Base-by-base conservation (phyloP, 176 grass and related monocot genomes). In the Puccinellia tenuiflora region DNA sequence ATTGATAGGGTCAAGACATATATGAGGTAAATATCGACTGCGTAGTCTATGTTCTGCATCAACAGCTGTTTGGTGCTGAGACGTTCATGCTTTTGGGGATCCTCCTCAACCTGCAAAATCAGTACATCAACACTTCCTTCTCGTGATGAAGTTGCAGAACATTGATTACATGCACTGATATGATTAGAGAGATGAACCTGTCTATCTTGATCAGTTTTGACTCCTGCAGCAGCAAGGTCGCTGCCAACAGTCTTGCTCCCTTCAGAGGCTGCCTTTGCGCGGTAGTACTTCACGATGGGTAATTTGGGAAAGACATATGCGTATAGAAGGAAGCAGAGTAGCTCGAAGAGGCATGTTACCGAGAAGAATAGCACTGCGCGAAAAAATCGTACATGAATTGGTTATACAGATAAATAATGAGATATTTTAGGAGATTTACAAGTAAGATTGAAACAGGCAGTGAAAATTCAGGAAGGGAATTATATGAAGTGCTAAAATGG, bases 1-100 rank as follows among this genome's bases (percentile, higher is more conserved):
- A 98, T 95, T 1, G 96, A 98, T 29, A 98, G 73, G 7, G 96
- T 98, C 79, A 98, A 35, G 33, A 96, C 91, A 59, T 98, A 93
- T 43, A 98, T 91, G 40, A 98, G 87, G 90, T 75, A 98, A 15
- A 93, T 40, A 45, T 91, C 83, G 17, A 92, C 6, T 0, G 85
- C 76, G 18, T 98, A 96, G 67, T 98, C 96, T 12, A 89, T 87
- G 62, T 98, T 98, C 76, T 96, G 17, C 56, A 90, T 30, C 48
- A 96, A 53, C 30, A 98, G 86, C 57, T 98, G 51, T 55, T 88
- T 98, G 55, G 77, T 93, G 80, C 66, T 93, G 63, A 98, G 80
- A 75, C 92, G 91, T 51, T 90, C 88, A 1, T 52, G 46, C 70
- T 73, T 90, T 14, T 92, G 87, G 8, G 93, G 91, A 77, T 98